Evolutionary conservation across 768 basidiomycete genomes (phyloP).

Genomic region (Agrocybe pediades): DNA sequence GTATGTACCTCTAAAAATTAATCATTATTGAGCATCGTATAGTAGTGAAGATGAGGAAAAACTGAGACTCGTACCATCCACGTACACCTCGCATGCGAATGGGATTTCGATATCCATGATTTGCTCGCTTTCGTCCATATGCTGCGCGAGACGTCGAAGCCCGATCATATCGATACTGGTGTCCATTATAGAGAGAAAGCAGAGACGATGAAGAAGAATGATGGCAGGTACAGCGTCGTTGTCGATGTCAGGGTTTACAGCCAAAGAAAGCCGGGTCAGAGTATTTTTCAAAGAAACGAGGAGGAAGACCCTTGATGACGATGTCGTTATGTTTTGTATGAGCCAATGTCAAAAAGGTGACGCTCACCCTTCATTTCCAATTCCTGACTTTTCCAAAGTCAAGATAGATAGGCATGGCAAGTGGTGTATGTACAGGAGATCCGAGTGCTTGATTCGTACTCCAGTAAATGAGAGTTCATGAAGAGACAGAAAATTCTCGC

Average conservation of each 20-base stretch:
- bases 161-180: slow-evolving; percentile 61
- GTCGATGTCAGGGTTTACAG: slow-evolving; percentile 52
- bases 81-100: slow-evolving; percentile 49
- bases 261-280: slow-evolving; percentile 52
- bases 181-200: slow-evolving; percentile 51
- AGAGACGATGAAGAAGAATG: slow-evolving; percentile 45
- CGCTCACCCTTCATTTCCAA: slow-evolving; percentile 64
- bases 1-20: slow-evolving; percentile 40
- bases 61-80: slow-evolving; percentile 43
- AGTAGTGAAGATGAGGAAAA: not conserved
- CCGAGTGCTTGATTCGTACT: slow-evolving; percentile 45
- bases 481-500: slow-evolving; percentile 53
- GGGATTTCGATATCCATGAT: slow-evolving; percentile 58
- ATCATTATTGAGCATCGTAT: not conserved
- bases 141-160: slow-evolving; percentile 48
- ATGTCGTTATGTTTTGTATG: not conserved
- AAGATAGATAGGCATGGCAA: slow-evolving; percentile 52
- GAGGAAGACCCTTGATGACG: slow-evolving; percentile 49
- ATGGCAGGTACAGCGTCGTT: slow-evolving; percentile 62
- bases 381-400: slow-evolving; percentile 51
- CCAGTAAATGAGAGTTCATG: slow-evolving; percentile 51
- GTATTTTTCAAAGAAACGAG: slow-evolving; percentile 57
- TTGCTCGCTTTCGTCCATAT: slow-evolving; percentile 36
- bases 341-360: not conserved
- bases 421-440: slow-evolving; percentile 53